Conservation (phyloP, 2,329 filamentous ascomycete species). For the Aspergillus fructus region DNA sequence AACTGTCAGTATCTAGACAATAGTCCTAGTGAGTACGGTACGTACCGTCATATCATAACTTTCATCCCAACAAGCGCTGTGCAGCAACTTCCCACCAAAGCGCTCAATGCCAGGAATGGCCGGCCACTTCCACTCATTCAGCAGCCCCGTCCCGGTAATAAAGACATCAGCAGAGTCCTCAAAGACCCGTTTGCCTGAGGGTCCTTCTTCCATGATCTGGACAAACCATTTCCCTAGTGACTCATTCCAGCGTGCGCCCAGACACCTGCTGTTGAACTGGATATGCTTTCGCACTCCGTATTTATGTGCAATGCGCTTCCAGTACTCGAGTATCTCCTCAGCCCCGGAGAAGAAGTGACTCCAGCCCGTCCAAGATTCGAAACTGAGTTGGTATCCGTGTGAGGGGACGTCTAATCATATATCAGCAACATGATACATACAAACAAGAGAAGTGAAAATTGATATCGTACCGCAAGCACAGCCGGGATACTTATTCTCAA, state of each 20-base stretch:
- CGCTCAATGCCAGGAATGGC: neutral
- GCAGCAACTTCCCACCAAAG: neutral
- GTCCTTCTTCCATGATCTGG: neutral
- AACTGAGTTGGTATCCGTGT: neutral
- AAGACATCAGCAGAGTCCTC: neutral
- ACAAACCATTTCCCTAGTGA: neutral
- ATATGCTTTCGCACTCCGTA: neutral
- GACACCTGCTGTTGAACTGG: neutral
- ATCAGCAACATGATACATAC: neutral
- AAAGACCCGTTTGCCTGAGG: neutral
- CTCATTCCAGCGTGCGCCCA: neutral
- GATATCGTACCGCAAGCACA: constrained; percentile 1
- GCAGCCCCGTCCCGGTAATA: neutral
- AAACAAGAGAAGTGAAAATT: neutral
- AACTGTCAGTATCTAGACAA: too few relatives aligned
- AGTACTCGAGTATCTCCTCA: neutral
- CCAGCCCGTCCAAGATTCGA: constrained; percentile 1
- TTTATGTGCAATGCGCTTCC: neutral
- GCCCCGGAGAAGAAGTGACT: neutral
- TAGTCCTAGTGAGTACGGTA: too few relatives aligned
- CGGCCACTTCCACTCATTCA: constrained; percentile 6
- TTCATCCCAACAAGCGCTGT: constrained; percentile 2
- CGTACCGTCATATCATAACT: neutral
- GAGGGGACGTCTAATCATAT: constrained; percentile 1
- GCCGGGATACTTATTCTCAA: constrained; percentile 1